Percentiles rank a stretch among this genome's conserved stretches.
phyloP scores from a whole-genome alignment of 106 monocot genomes.

The Allium cepa region DNA sequence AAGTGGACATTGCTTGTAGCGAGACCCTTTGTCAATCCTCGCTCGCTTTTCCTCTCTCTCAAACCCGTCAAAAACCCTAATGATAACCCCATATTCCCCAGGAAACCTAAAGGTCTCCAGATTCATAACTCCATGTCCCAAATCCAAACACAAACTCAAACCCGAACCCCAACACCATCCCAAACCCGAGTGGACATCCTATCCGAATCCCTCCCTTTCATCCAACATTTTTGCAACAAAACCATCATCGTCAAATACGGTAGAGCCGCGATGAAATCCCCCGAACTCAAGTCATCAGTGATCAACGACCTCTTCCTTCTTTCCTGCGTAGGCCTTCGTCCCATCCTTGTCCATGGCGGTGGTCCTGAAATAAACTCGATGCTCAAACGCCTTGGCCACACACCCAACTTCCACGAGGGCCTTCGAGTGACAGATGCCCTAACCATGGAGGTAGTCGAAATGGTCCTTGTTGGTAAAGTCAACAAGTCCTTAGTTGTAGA shows the following conservation, averaged over 20 bases:
- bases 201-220: not conserved
- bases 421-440: conserved; percentile 79
- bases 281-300: conserved; percentile 45
- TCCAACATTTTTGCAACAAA: not conserved
- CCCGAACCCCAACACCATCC: not conserved
- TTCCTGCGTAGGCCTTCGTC: conserved; percentile 74
- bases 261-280: conserved; percentile 81
- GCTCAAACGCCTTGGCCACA: conserved; percentile 50
- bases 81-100: not conserved
- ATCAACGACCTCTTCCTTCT: conserved; percentile 78
- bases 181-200: not conserved
- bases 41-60: no score
- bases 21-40: no score
- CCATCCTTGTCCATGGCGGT: conserved; percentile 79
- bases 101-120: not conserved
- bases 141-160: not conserved
- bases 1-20: no score
- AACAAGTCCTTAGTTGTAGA: no score
- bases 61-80: no score
- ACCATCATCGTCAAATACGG: conserved; percentile 39
- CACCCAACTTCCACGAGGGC: conserved; percentile 64
- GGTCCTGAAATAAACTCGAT: conserved; percentile 83
- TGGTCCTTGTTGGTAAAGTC: no score
- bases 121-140: not conserved
- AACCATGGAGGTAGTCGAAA: conserved; percentile 17